Evolutionary conservation across 163 green algal species (phyloP).

Genomic region (Volvox carteri): DNA sequence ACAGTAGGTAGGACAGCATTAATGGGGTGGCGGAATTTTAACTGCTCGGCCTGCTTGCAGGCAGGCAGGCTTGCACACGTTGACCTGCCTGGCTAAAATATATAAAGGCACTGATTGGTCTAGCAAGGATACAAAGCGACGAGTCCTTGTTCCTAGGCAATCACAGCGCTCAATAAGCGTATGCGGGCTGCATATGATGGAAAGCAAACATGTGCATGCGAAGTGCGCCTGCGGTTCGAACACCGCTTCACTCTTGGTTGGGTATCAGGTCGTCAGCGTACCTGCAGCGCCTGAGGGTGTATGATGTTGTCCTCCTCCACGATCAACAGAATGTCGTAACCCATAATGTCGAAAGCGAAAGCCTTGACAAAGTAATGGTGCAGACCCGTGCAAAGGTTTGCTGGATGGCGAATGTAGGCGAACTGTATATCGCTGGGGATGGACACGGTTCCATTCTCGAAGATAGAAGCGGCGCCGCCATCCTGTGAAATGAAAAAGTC

Average conservation of each 20-base stretch:
- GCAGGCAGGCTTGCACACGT: not conserved
- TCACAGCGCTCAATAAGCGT: too few species aligned
- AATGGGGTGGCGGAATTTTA: not conserved
- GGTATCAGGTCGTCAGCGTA: too few species aligned
- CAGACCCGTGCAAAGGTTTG: not conserved
- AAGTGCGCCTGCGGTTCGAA: too few species aligned
- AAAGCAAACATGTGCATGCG: too few species aligned
- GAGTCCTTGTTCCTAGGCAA: too few species aligned
- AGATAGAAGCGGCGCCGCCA: not conserved
- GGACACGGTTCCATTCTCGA: not conserved
- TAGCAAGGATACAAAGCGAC: too few species aligned
- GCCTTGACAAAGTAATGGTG: constrained; percentile 37
- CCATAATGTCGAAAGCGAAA: constrained; percentile 19
- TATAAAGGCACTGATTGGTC: too few species aligned
- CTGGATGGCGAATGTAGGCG: constrained; percentile 2
- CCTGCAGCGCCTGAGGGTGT: constrained; percentile 25
- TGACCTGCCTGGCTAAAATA: too few species aligned
- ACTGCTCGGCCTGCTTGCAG: not conserved
- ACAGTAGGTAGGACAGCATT: not conserved
- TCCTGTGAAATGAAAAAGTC: constrained; percentile 26
- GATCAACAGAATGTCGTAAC: not conserved
- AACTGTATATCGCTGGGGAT: not conserved
- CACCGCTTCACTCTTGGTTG: too few species aligned
- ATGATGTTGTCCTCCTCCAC: constrained; percentile 34
- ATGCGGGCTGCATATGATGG: too few species aligned